phyloP scores from a whole-genome alignment of 2,329 filamentous ascomycete genomes.

The Apiospora phragmitis region DNA sequence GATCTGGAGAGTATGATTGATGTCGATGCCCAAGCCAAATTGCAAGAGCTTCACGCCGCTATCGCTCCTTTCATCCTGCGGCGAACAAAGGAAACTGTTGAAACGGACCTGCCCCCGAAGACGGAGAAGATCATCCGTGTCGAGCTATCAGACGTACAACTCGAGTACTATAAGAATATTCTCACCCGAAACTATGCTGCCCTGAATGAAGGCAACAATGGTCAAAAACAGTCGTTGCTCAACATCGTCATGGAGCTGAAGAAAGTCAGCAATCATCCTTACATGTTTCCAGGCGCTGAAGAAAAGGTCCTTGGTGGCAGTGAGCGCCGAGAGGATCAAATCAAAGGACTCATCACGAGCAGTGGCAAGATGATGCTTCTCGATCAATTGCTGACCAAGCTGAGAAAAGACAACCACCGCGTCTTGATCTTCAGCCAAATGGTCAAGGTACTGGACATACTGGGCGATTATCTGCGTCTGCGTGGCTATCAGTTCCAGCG shows the following conservation, averaged over 20 bases:
- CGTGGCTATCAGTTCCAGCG: slow-evolving; percentile 95
- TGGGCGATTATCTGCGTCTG: slow-evolving; percentile 89
- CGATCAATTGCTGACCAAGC: slow-evolving; percentile 89
- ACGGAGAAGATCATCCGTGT: slow-evolving; percentile 99
- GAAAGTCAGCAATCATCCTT: slow-evolving; percentile 97
- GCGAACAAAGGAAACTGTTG: slow-evolving; percentile 95
- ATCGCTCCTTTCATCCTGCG: slow-evolving; percentile 95
- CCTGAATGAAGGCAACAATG: slow-evolving; percentile 84
- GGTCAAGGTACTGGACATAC: slow-evolving; percentile 97
- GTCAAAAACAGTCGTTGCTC: slow-evolving; percentile 90
- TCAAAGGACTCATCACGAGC: slow-evolving; percentile 91
- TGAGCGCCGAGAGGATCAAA: slow-evolving; percentile 80
- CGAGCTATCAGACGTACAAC: slow-evolving; percentile 90
- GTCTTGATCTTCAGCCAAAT: slow-evolving; percentile 99
- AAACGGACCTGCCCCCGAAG: slow-evolving; percentile 94
- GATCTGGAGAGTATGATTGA: slow-evolving; percentile 80
- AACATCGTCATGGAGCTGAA: slow-evolving; percentile 99
- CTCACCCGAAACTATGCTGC: slow-evolving; percentile 94
- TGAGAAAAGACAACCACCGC: slow-evolving; percentile 90
- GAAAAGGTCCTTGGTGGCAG: slow-evolving; percentile 83
- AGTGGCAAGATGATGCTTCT: slow-evolving; percentile 99
- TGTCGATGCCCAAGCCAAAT: slow-evolving; percentile 80
- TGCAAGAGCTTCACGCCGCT: slow-evolving; percentile 79
- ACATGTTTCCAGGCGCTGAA: slow-evolving; percentile 95
- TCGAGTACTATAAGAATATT: slow-evolving; percentile 99